Evolutionary conservation across 768 basidiomycete species (phyloP).

Genomic region (Lactarius pseudohatsudake): DNA sequence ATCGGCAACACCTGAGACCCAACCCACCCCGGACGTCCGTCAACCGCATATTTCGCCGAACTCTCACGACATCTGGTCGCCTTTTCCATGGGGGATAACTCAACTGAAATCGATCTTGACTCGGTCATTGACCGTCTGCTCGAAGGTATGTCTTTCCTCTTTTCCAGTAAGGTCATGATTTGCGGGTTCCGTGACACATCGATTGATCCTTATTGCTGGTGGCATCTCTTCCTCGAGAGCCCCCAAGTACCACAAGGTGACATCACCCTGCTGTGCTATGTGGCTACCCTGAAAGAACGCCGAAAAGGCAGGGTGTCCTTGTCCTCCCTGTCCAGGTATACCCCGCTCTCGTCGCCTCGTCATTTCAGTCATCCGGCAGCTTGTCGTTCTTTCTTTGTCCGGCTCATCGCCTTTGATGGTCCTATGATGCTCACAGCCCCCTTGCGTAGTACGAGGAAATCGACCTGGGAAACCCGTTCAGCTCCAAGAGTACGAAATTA

Average conservation of each 20-base stretch:
- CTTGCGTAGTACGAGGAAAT: conserved; percentile 84
- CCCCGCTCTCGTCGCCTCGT: not conserved
- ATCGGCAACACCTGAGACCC: conserved; percentile 8
- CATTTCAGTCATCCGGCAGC: not conserved
- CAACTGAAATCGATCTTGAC: conserved; percentile 97
- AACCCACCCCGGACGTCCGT: not conserved
- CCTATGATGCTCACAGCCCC: conserved; percentile 2
- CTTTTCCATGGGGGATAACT: conserved; percentile 65
- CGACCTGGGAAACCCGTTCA: conserved; percentile 98
- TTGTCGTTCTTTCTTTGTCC: conserved; percentile 1
- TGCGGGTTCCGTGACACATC: not conserved
- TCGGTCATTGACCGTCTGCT: conserved; percentile 98
- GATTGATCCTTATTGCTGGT: conserved; percentile 5
- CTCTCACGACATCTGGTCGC: not conserved
- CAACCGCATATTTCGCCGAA: conserved; percentile 1
- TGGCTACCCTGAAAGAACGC: not conserved
- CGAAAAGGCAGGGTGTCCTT: not conserved
- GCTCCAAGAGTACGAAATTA: conserved; percentile 98
- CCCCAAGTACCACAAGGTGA: not conserved
- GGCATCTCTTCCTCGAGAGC: conserved; percentile 1
- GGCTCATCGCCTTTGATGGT: conserved; percentile 3
- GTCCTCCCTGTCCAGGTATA: not conserved
- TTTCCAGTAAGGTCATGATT: not conserved
- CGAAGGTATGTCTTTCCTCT: conserved; percentile 70
- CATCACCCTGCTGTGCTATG: not conserved